Percentiles rank a stretch among this genome's conserved stretches.
phyloP scores from a whole-genome alignment of 1,139 yeast species.

The Yamadazyma aaseri region DNA sequence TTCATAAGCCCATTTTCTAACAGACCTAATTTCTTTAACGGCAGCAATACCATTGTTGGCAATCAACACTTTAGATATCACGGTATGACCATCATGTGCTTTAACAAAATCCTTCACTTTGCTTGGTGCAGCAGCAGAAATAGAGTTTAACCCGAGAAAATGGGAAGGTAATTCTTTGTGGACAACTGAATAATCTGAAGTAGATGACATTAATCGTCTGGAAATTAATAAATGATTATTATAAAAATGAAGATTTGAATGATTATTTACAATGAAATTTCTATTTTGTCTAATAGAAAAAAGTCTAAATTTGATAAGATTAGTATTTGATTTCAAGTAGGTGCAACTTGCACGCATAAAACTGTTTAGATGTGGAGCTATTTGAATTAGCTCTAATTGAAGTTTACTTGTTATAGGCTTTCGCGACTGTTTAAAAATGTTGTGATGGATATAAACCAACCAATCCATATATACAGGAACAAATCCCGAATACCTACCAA shows the following conservation, averaged over 20 bases:
- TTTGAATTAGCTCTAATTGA: too few relatives aligned
- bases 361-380: background rate
- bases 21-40: conserved; percentile 94
- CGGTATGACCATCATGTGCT: conserved; percentile 91
- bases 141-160: conserved; percentile 77
- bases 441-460: too few relatives aligned
- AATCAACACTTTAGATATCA: conserved; percentile 80
- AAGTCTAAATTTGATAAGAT: conserved; percentile 2
- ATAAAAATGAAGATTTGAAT: background rate
- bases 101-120: conserved; percentile 82
- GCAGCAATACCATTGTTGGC: conserved; percentile 99
- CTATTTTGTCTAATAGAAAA: background rate
- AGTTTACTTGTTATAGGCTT: too few relatives aligned
- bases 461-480: too few relatives aligned
- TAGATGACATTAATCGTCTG: background rate
- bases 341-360: conserved; percentile 6
- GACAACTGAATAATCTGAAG: conserved; percentile 26
- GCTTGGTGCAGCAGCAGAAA: conserved; percentile 69
- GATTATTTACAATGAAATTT: background rate
- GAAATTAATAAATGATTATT: background rate
- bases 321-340: conserved; percentile 1
- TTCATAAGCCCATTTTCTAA: conserved; percentile 98
- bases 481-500: too few relatives aligned
- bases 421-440: background rate
- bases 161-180: conserved; percentile 58